Percentiles rank a stretch among this genome's conserved stretches.
Conservation (phyloP, 257 asterid species). For the Buddleja alternifolia region DNA sequence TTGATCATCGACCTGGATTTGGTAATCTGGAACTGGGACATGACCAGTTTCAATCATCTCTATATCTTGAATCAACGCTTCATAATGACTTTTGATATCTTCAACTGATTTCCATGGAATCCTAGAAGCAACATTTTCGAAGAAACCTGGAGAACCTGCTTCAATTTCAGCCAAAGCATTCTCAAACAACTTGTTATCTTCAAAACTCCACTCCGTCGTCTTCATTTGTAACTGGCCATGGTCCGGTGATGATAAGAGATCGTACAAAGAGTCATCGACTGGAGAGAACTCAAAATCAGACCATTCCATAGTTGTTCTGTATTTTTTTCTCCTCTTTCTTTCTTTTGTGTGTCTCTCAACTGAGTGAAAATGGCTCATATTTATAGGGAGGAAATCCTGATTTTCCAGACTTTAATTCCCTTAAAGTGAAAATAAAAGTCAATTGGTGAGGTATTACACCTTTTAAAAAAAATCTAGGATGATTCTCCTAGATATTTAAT, state of each 20-base stretch:
- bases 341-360: background rate
- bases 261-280: constrained; percentile 14
- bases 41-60: constrained; percentile 34
- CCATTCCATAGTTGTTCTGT: constrained; percentile 33
- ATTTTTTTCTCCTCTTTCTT: too few relatives aligned
- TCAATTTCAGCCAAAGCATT: constrained; percentile 15
- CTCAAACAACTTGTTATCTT: constrained; percentile 20
- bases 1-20: background rate
- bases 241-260: constrained; percentile 6
- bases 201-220: background rate
- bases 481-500: constrained; percentile 19
- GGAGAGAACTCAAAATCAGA: constrained; percentile 15
- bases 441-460: constrained; percentile 13
- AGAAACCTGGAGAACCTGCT: background rate
- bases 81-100: background rate
- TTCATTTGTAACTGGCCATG: background rate
- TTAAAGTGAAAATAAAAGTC: constrained; percentile 27
- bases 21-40: constrained; percentile 30
- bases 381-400: constrained; percentile 13
- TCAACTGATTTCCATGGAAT: background rate
- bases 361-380: background rate
- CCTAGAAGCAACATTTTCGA: constrained; percentile 1
- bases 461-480: constrained; percentile 24
- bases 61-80: background rate
- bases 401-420: background rate